Conservation (phyloP, 257 asterid genomes). For the Primulina tabacum region DNA sequence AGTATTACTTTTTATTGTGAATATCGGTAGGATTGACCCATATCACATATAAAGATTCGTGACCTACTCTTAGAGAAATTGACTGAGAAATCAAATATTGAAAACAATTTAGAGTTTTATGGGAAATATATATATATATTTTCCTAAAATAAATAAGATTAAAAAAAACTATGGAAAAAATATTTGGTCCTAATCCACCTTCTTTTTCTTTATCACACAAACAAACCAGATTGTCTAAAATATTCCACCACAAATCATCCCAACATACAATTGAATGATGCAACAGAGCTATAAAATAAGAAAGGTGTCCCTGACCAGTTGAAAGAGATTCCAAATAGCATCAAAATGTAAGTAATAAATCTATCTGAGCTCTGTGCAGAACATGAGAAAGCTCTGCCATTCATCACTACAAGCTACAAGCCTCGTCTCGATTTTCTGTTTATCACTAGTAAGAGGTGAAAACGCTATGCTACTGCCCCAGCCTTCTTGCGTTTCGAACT, state of each 20-base stretch:
- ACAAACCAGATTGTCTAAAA: not conserved
- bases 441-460: not conserved
- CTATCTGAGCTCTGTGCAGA: not conserved
- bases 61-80: no score
- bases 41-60: no score
- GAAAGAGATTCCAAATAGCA: not conserved
- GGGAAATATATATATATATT: no score
- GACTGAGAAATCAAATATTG: no score
- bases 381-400: not conserved
- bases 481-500: constrained; percentile 33
- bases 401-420: not conserved
- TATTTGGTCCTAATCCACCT: not conserved
- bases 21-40: no score
- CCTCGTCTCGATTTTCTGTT: not conserved
- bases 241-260: not conserved
- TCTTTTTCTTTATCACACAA: not conserved
- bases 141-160: not conserved
- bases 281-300: not conserved
- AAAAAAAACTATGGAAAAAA: no score
- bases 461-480: not conserved
- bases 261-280: not conserved
- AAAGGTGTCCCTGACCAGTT: not conserved
- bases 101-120: no score
- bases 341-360: not conserved
- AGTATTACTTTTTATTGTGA: no score